Evolutionary conservation across 257 asterid genomes (phyloP).

Genomic region (Solanum habrochaites): DNA sequence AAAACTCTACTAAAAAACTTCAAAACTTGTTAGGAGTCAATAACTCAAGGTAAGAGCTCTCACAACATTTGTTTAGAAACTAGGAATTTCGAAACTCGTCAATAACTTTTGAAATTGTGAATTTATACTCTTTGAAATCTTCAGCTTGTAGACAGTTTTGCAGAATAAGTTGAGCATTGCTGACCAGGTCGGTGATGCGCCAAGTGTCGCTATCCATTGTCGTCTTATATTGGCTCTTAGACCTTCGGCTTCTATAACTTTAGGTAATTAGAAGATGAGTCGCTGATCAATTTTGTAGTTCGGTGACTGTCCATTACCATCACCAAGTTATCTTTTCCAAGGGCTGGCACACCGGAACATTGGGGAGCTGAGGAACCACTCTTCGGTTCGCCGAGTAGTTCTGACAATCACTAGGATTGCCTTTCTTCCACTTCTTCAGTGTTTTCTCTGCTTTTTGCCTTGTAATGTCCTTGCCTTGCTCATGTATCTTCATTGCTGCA

Average conservation of each 20-base stretch:
- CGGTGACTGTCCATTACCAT: not conserved
- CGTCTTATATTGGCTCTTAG: no score
- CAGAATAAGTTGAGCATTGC: not conserved
- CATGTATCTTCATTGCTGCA: no score
- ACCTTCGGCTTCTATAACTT: not conserved
- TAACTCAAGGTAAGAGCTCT: not conserved
- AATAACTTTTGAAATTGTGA: not conserved
- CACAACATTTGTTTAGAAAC: not conserved
- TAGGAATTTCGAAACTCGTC: not conserved
- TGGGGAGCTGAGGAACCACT: not conserved
- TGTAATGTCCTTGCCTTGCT: not conserved
- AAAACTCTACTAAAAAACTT: not conserved
- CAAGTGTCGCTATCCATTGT: not conserved
- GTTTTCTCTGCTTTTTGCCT: not conserved
- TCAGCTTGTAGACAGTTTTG: not conserved
- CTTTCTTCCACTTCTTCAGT: not conserved
- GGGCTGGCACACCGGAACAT: not conserved
- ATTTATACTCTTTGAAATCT: no score
- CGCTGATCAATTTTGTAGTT: no score
- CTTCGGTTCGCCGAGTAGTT: not conserved
- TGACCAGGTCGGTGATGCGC: not conserved
- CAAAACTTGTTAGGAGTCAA: not conserved
- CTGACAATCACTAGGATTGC: not conserved
- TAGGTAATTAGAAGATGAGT: not conserved
- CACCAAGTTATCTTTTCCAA: not conserved